phyloP scores from a whole-genome alignment of 768 basidiomycete species.

The Tricholomella constricta region DNA sequence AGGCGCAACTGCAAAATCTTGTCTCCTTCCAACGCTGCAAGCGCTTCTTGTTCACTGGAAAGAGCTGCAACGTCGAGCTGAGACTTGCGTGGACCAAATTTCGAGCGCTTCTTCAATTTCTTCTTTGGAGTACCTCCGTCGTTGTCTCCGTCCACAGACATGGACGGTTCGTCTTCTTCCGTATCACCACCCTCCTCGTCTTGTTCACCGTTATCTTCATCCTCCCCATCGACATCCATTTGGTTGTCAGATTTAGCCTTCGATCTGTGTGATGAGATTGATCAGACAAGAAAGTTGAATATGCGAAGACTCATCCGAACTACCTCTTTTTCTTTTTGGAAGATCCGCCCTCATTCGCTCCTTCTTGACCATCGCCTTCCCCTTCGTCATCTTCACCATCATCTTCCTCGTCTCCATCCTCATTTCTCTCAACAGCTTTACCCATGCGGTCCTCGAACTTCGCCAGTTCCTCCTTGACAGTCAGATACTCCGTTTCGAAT shows the following conservation, averaged over 20 bases:
- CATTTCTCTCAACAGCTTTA: slow-evolving; percentile 54
- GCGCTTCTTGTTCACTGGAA: slow-evolving; percentile 67
- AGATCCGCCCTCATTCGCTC: slow-evolving; percentile 25
- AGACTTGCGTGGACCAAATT: slow-evolving; percentile 64
- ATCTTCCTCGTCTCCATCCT: slow-evolving; percentile 24
- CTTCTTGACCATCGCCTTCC: slow-evolving; percentile 30
- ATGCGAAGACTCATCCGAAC: not conserved
- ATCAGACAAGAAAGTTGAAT: slow-evolving; percentile 1
- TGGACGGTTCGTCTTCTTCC: slow-evolving; percentile 28
- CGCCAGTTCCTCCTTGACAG: slow-evolving; percentile 62
- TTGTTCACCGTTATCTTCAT: slow-evolving; percentile 29
- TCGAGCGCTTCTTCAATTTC: slow-evolving; percentile 45
- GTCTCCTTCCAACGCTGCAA: slow-evolving; percentile 68
- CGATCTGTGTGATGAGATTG: slow-evolving; percentile 20
- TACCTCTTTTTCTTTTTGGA: slow-evolving; percentile 38
- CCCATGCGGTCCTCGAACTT: slow-evolving; percentile 70
- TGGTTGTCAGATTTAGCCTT: slow-evolving; percentile 40
- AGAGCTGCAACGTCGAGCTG: slow-evolving; percentile 69
- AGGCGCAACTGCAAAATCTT: slow-evolving; percentile 68
- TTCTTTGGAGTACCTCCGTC: slow-evolving; percentile 35
- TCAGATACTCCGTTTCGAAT: slow-evolving; percentile 75
- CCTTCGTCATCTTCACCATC: slow-evolving; percentile 30
- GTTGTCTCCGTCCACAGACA: slow-evolving; percentile 43
- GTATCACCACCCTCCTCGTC: slow-evolving; percentile 44
- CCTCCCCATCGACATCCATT: slow-evolving; percentile 60